Evolutionary conservation across 768 basidiomycete genomes (phyloP).

Genomic region (Mycena polygramma): DNA sequence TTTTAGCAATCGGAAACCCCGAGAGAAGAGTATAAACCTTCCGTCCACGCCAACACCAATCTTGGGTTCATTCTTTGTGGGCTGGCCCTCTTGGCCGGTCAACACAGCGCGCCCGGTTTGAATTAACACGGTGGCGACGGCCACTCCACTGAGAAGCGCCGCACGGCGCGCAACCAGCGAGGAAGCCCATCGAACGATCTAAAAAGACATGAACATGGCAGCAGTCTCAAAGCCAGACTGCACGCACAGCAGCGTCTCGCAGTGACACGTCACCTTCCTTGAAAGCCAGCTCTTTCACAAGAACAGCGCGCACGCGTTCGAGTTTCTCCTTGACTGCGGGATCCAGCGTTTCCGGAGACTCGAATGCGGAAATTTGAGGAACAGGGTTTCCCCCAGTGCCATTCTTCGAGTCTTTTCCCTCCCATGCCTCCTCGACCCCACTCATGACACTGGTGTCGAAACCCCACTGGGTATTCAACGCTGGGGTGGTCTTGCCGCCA

Average conservation of each 20-base stretch:
- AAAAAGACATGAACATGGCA: slow-evolving; percentile 49
- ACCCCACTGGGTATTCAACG: slow-evolving; percentile 92
- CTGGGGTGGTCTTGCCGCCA: slow-evolving; percentile 76
- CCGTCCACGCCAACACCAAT: slow-evolving; percentile 94
- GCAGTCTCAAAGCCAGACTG: background rate
- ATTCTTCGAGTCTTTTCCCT: slow-evolving; percentile 51
- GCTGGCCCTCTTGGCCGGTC: slow-evolving; percentile 53
- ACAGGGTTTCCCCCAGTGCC: slow-evolving; percentile 42
- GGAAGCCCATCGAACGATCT: slow-evolving; percentile 87
- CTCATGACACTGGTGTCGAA: slow-evolving; percentile 96
- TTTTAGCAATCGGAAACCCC: slow-evolving; percentile 12
- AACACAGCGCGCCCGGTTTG: slow-evolving; percentile 82
- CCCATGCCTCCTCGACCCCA: slow-evolving; percentile 84
- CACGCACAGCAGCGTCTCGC: slow-evolving; percentile 67
- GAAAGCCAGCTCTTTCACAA: slow-evolving; percentile 75
- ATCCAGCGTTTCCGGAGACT: slow-evolving; percentile 46
- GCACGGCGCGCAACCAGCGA: slow-evolving; percentile 85
- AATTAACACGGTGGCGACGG: slow-evolving; percentile 86
- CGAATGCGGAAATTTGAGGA: slow-evolving; percentile 55
- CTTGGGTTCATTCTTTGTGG: slow-evolving; percentile 54
- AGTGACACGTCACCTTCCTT: slow-evolving; percentile 66
- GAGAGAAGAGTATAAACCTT: slow-evolving; percentile 63
- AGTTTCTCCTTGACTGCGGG: slow-evolving; percentile 53
- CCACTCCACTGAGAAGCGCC: slow-evolving; percentile 86
- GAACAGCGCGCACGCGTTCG: slow-evolving; percentile 68